Base-by-base conservation (phyloP, 2,329 filamentous ascomycete species). In the Ophiostoma sp. region DNA sequence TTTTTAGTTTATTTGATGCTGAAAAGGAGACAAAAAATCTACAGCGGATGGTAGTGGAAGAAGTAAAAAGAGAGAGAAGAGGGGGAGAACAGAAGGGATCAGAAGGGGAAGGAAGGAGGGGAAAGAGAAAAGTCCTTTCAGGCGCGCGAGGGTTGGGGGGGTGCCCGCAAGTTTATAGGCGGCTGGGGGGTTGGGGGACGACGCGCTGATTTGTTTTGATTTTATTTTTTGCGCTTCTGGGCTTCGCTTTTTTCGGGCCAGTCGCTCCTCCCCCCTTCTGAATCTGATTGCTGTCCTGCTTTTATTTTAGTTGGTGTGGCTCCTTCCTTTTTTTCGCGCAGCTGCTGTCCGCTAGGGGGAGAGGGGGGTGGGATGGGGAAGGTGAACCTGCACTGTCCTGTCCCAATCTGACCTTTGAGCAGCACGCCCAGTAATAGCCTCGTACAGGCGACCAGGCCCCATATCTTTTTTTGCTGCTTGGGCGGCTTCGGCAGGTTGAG, bases 191-290 rank as follows among this genome's bases (percentile, higher is more conserved):
- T 57, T 73, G 66, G 72, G 72, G 74, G 70, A 64, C 33, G 73
- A 77, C 76, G 76, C 76, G 76, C 76, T 77, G 76, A 77, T 77
- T 77, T 76, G 75, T 71, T 74, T 71, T 74, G 72, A 70, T 73
- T 69, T 73, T 42, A 31, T 64, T 71, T 70, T 74, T 52, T 55
- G 25, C 68, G 12, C 48, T 69, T 48, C 22, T 25, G 12, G 55
- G 15, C 17, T 59, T 39, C 36, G 61, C 61, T 45, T 69, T 52
- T 69, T 69, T 52, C 39, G 69, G 69, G 52, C 39, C 69, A 33
- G 55, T 61, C 69, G 68, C 52, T 39, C 50, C n/a, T 15, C 55
- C n/a, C 69, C 39, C 31, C 45, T 57, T 15, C 68, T 52, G 28
- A 28, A 61, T 61, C 69, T 64, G 68, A 64, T 73, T 69, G 68